Conservation (phyloP, 352 stramenopile genomes). For the Halophytophthora polymorphica region DNA sequence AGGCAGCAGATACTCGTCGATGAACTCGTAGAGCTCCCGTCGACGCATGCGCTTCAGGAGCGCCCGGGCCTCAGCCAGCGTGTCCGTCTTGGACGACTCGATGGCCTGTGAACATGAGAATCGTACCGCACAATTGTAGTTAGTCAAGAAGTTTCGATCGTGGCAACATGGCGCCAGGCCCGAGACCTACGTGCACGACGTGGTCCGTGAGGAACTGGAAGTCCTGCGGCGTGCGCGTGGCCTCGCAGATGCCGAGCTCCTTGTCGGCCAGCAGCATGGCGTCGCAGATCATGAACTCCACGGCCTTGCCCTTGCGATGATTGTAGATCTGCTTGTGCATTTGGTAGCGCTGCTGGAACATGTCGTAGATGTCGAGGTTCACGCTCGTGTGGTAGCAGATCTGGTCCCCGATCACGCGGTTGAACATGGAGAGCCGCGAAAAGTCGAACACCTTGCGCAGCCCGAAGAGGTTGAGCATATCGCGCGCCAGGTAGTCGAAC, state of each 20-base stretch:
- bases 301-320: conserved; percentile 84
- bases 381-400: conserved; percentile 90
- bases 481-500: conserved; percentile 88
- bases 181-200: conserved; percentile 55
- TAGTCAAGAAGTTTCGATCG: background rate
- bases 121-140: background rate
- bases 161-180: too few relatives aligned
- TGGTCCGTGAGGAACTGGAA: conserved; percentile 82
- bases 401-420: conserved; percentile 81
- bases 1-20: conserved; percentile 78
- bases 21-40: conserved; percentile 80
- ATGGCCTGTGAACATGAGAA: conserved; percentile 41
- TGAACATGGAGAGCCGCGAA: conserved; percentile 75
- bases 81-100: conserved; percentile 64
- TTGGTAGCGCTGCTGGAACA: conserved; percentile 88
- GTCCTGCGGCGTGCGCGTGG: conserved; percentile 54
- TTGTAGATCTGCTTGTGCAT: conserved; percentile 91
- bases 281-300: conserved; percentile 91
- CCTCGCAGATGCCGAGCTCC: conserved; percentile 61
- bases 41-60: conserved; percentile 76
- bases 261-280: conserved; percentile 77
- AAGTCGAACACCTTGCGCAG: conserved; percentile 79
- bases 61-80: conserved; percentile 39
- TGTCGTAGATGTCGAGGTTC: conserved; percentile 85
- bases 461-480: conserved; percentile 86